Conservation (phyloP, 306 rosid species). For the Cucumis melo region DNA sequence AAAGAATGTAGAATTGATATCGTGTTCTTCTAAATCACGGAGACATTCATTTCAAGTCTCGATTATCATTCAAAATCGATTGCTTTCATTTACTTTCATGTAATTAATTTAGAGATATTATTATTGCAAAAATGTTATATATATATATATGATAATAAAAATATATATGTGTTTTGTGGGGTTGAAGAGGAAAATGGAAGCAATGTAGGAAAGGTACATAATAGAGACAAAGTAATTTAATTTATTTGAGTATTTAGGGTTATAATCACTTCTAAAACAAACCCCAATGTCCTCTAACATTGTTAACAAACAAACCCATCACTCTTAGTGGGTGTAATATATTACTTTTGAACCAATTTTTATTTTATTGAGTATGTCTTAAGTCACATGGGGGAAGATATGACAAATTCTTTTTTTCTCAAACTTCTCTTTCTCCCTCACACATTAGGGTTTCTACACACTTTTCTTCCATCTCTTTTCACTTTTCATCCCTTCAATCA, state of each 20-base stretch:
- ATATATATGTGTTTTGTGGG: constrained; percentile 24
- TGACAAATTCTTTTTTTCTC: not conserved
- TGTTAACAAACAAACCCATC: constrained; percentile 25
- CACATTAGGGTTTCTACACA: not conserved
- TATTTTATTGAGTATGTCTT: constrained; percentile 31
- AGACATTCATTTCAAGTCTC: too few species aligned
- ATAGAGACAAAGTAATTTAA: constrained; percentile 8
- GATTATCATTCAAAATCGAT: too few species aligned
- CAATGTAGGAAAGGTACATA: constrained; percentile 43
- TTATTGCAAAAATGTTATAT: too few species aligned
- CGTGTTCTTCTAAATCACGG: too few species aligned
- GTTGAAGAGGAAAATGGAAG: constrained; percentile 54
- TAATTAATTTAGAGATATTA: too few species aligned
- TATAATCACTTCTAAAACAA: constrained; percentile 54
- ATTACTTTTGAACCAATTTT: constrained; percentile 52
- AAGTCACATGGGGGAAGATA: constrained; percentile 40
- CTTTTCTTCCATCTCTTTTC: too few species aligned
- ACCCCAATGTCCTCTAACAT: constrained; percentile 6
- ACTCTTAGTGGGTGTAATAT: constrained; percentile 28
- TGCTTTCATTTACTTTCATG: too few species aligned
- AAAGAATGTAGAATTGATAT: too few species aligned
- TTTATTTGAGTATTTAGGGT: constrained; percentile 15
- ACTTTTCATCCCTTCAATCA: too few species aligned
- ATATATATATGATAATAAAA: not conserved
- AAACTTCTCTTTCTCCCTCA: not conserved